Evolutionary conservation across 2,329 filamentous ascomycete species (phyloP).

Genomic region (Trichoderma breve): DNA sequence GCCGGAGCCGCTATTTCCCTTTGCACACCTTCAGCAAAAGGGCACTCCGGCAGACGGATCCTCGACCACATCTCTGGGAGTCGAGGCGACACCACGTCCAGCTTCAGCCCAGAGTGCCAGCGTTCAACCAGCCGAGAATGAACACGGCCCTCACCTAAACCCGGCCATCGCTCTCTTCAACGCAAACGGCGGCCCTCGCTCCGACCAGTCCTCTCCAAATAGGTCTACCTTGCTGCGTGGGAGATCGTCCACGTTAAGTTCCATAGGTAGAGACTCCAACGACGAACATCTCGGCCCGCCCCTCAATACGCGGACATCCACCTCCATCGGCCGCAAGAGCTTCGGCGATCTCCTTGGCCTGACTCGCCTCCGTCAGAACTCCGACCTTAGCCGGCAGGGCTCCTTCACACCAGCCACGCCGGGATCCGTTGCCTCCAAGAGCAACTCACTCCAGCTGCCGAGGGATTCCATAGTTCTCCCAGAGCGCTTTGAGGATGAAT

Average conservation of each 20-base stretch:
- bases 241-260: slow-evolving; percentile 88
- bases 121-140: slow-evolving; percentile 24
- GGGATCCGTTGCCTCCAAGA: slow-evolving; percentile 68
- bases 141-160: slow-evolving; percentile 25
- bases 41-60: slow-evolving; percentile 41
- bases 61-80: slow-evolving; percentile 44
- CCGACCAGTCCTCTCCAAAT: slow-evolving; percentile 67
- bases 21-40: slow-evolving; percentile 78
- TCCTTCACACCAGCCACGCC: slow-evolving; percentile 69
- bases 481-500: slow-evolving; percentile 80
- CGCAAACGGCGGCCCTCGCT: slow-evolving; percentile 39
- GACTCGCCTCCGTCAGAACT: slow-evolving; percentile 75
- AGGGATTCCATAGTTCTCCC: slow-evolving; percentile 69
- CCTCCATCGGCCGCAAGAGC: slow-evolving; percentile 87
- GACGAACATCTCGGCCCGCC: slow-evolving; percentile 68
- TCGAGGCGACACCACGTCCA: slow-evolving; percentile 35
- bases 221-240: slow-evolving; percentile 63
- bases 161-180: slow-evolving; percentile 38
- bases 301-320: slow-evolving; percentile 67
- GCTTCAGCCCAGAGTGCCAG: slow-evolving; percentile 35
- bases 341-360: slow-evolving; percentile 86
- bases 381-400: slow-evolving; percentile 68
- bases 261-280: slow-evolving; percentile 68
- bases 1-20: slow-evolving; percentile 74
- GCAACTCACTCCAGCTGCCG: slow-evolving; percentile 76